Evolutionary conservation across 306 rosid genomes (phyloP).

Genomic region (Styphnolobium japonicum): DNA sequence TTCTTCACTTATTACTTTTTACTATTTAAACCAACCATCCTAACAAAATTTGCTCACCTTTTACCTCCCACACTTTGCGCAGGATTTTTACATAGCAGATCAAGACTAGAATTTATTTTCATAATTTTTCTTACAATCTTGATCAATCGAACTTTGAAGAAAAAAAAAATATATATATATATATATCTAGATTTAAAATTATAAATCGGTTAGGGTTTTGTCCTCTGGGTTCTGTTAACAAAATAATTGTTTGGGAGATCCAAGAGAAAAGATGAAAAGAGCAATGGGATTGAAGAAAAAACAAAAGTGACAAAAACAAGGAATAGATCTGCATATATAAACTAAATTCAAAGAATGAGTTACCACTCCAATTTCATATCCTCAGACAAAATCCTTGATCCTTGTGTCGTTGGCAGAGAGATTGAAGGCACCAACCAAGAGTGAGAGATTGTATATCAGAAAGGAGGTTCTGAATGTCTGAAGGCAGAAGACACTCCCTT

Average conservation of each 20-base stretch:
- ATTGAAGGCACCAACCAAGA: slow-evolving; percentile 33
- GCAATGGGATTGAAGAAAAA: slow-evolving; percentile 43
- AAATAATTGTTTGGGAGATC: slow-evolving; percentile 31
- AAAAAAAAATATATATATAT: not conserved
- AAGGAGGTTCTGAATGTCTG: slow-evolving; percentile 30
- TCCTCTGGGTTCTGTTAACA: not conserved
- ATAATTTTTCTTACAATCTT: not conserved
- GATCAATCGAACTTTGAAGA: not conserved
- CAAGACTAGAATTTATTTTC: not conserved
- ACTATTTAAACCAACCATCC: not conserved
- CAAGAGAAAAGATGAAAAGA: slow-evolving; percentile 32
- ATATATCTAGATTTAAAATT: not conserved
- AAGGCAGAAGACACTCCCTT: slow-evolving; percentile 37
- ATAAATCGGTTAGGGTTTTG: slow-evolving; percentile 4
- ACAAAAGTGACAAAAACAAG: slow-evolving; percentile 29
- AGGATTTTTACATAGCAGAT: not conserved
- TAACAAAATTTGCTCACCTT: not conserved
- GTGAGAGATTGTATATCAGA: slow-evolving; percentile 24
- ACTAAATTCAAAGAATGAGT: slow-evolving; percentile 48
- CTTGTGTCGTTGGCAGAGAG: slow-evolving; percentile 31
- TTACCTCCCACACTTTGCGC: not conserved
- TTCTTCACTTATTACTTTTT: not conserved
- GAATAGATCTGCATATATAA: slow-evolving; percentile 24
- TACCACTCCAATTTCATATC: slow-evolving; percentile 28
- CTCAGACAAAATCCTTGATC: slow-evolving; percentile 35